Evolutionary conservation across 2,329 filamentous ascomycete species (phyloP).

Genomic region (Magnaporthiopsis rhizophila): DNA sequence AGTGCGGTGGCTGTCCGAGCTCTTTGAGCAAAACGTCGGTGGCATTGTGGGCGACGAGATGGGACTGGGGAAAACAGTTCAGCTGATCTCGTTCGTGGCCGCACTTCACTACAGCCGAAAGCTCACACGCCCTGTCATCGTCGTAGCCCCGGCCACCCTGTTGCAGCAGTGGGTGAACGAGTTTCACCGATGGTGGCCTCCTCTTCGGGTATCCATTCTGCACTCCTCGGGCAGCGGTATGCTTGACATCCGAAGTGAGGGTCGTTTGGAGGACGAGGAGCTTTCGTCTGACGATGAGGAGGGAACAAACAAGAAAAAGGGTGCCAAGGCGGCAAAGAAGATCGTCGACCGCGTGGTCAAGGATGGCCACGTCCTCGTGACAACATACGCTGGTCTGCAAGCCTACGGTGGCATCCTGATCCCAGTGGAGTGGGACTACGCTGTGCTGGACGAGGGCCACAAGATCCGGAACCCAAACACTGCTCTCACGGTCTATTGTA

Average conservation of each 20-base stretch:
- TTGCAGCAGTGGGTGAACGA: constrained; percentile 98
- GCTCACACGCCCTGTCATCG: constrained; percentile 74
- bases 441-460: constrained; percentile 92
- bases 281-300: constrained; percentile 36
- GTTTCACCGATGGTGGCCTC: constrained; percentile 99
- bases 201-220: constrained; percentile 88
- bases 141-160: constrained; percentile 90
- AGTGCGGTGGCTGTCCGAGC: constrained; percentile 90
- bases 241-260: constrained; percentile 69
- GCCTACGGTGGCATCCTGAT: constrained; percentile 80
- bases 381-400: constrained; percentile 92
- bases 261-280: constrained; percentile 45
- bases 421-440: constrained; percentile 83
- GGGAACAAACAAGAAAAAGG: constrained; percentile 33
- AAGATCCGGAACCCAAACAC: constrained; percentile 97
- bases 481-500: constrained; percentile 89
- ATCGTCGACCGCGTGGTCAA: constrained; percentile 76
- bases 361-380: constrained; percentile 88
- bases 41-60: constrained; percentile 97
- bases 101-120: constrained; percentile 87
- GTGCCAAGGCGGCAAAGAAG: constrained; percentile 62
- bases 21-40: constrained; percentile 82
- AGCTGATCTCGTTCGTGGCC: constrained; percentile 69
- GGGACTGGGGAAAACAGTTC: constrained; percentile 90
- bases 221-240: constrained; percentile 96